Evolutionary conservation across 1,284 basidiomycete genomes (phyloP).

Genomic region (Trametes sp.): DNA sequence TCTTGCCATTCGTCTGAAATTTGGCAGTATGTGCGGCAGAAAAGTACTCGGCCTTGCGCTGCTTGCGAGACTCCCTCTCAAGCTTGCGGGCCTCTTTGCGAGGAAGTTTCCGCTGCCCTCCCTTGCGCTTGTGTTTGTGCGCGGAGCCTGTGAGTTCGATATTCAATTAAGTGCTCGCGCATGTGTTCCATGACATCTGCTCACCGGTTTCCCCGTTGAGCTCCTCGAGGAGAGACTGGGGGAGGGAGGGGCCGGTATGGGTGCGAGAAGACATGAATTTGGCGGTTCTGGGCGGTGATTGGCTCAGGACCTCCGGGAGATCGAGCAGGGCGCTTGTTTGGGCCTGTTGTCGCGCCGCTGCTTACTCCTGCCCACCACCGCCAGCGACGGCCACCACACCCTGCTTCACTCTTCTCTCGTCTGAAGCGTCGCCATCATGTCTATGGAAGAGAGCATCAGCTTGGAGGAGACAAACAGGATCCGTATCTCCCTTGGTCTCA

Average conservation of each 20-base stretch:
- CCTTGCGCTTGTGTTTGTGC: constrained; percentile 32
- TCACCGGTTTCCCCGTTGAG: constrained; percentile 31
- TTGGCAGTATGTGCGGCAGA: constrained; percentile 41
- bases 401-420: constrained; percentile 5
- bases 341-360: constrained; percentile 17
- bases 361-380: constrained; percentile 11
- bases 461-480: constrained; percentile 99
- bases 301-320: not conserved
- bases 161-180: not conserved
- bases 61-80: constrained; percentile 62
- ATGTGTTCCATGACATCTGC: not conserved
- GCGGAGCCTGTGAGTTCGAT: constrained; percentile 11
- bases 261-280: constrained; percentile 36
- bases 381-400: constrained; percentile 2
- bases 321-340: constrained; percentile 22
- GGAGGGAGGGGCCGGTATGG: constrained; percentile 38
- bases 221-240: constrained; percentile 43
- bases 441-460: constrained; percentile 88
- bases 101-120: constrained; percentile 42
- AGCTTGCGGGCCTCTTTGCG: constrained; percentile 74
- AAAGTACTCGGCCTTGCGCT: constrained; percentile 65
- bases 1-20: constrained; percentile 28
- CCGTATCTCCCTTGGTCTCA: constrained; percentile 92
- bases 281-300: constrained; percentile 4
- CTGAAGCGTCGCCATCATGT: constrained; percentile 49